Conservation (phyloP, 768 basidiomycete species). For the Neoboletus subvelutipes region DNA sequence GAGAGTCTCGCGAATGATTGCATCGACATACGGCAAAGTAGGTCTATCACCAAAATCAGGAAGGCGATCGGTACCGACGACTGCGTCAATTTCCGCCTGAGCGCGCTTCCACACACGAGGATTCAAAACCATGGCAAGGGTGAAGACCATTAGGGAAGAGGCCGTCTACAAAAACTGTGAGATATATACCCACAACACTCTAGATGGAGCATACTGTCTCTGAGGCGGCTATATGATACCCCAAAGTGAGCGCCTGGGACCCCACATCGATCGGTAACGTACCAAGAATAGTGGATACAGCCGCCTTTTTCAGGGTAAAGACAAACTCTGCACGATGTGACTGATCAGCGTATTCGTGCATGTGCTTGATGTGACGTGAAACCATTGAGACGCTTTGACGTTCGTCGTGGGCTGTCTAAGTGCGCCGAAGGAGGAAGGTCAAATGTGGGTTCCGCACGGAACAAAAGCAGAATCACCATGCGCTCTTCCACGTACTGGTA, state of each 20-base stretch:
- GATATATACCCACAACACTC: not conserved
- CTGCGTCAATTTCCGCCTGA: constrained; percentile 1
- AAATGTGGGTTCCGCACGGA: not conserved
- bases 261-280: not conserved
- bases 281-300: not conserved
- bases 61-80: not conserved
- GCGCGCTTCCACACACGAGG: constrained; percentile 6
- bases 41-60: constrained; percentile 5
- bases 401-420: not conserved
- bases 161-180: not conserved
- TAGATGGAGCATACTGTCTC: not conserved
- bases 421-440: not conserved
- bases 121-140: constrained; percentile 6
- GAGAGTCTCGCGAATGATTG: not conserved
- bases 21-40: constrained; percentile 7
- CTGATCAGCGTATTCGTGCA: not conserved
- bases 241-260: not conserved
- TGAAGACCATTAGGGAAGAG: constrained; percentile 1
- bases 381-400: not conserved
- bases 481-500: not conserved
- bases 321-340: not conserved
- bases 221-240: not conserved
- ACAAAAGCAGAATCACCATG: not conserved
- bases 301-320: not conserved
- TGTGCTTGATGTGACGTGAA: not conserved